phyloP scores from a whole-genome alignment of 306 rosid genomes.

The Fragaria nilgerrensis region DNA sequence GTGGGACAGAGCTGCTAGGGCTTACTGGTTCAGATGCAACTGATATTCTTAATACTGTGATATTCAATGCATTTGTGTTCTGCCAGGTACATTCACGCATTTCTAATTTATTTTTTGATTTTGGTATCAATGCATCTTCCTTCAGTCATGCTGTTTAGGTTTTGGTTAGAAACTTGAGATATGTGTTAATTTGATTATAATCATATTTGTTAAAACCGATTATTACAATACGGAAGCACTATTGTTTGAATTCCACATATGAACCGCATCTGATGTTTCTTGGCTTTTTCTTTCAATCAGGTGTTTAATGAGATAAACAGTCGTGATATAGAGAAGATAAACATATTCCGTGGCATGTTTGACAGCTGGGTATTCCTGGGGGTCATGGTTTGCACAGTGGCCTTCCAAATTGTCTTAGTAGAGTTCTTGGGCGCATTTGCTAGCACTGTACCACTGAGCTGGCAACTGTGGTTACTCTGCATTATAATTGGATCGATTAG shows the following conservation, averaged over 20 bases:
- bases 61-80: constrained; percentile 89
- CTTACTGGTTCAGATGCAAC: constrained; percentile 69
- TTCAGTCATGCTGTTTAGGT: background rate
- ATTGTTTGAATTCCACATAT: background rate
- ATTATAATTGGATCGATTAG: constrained; percentile 69
- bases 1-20: constrained; percentile 59
- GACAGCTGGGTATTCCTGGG: constrained; percentile 71
- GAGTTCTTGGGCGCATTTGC: constrained; percentile 87
- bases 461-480: constrained; percentile 83
- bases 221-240: background rate
- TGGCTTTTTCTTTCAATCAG: constrained; percentile 34
- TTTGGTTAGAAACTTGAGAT: background rate
- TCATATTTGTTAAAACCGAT: background rate
- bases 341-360: constrained; percentile 76
- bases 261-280: constrained; percentile 4
- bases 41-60: constrained; percentile 64
- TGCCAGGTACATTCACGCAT: constrained; percentile 63
- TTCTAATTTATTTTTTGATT: background rate
- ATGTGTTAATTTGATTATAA: background rate
- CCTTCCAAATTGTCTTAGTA: constrained; percentile 66
- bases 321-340: constrained; percentile 81
- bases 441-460: constrained; percentile 85
- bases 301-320: constrained; percentile 94
- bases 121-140: background rate
- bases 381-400: constrained; percentile 54